Base-by-base conservation (phyloP, 371 early-diverging fungal genomes). In the Actinomortierella ambigua region DNA sequence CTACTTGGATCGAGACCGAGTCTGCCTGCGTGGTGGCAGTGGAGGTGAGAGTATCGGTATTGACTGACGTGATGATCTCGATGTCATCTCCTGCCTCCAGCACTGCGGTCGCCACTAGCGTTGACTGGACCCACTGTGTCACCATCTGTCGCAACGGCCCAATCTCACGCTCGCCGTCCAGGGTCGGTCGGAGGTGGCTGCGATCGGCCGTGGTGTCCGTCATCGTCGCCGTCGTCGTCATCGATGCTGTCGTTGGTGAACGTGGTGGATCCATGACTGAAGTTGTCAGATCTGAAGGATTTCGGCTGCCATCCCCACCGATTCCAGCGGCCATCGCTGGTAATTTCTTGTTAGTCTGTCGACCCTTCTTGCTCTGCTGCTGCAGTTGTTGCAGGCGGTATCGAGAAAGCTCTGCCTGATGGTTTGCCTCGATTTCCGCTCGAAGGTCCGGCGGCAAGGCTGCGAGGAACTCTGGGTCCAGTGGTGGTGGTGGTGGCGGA, bases 391-490 rank as follows among this genome's bases (percentile, higher is more conserved):
- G 53, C 26, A 50, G 66, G 1, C 62, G 65, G 9, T 23, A 28
- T 44, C 65, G 65, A 43, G 62, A 15, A 2, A 55, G 18, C 55
- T 65, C 65, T 6, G 65, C 18, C 13, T 39, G 42, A 28, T 65
- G 65, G 1, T 58, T 55, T 3, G 50, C 41, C 23, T 64, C 71
- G 3, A 71, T 11, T 29, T 71, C 71, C 0, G 56, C 62, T 13
- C 71, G 71, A 27, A 71, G 55, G 20, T 71, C 71, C 7, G 61
- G 49, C 8, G 71, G 71, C 15, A 71, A 23, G 0, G 71, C 71
- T 3, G 59, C 59, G 15, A 71, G 49, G 23, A 71, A 71, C 8
- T 62, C 58, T 9, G 42, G 40, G 40, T 71, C 71, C 47, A 65
- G n/a, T 5, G 1, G 17, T n/a, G 9, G 42, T 14, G 0, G n/a